Base-by-base conservation (phyloP, 1,284 basidiomycete species). In the Heimioporus retisporus region DNA sequence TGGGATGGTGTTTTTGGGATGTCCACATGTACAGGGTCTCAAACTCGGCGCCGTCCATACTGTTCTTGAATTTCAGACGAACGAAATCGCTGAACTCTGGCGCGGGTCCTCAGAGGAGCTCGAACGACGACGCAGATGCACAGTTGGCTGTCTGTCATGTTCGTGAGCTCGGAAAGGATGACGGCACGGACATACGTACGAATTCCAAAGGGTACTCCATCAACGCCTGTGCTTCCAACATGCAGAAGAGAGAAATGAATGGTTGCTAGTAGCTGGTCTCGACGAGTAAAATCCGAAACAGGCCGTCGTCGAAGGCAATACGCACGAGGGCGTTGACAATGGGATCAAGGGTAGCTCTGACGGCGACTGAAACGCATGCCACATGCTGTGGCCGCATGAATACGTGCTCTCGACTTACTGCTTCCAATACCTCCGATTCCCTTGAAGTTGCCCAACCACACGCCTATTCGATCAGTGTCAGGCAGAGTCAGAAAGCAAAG, bases 231-330 rank as follows among this genome's bases (percentile, higher is more conserved):
- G 89, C 81, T 44, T 89, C 88, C 46, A 92, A 88, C 82, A 94
- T 89, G 75, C 90, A 88, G 86, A 95, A 92, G 73, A 96, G 85
- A 25, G 93, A 94, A 72, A 96, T 88, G 85, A 96, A 93, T 15
- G 95, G 92, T 79, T 96, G 94, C n/a, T n/a, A n/a, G 83, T 96
- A 96, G 67, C 93, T 92, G 21, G 90, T 90, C 77, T 93, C 85
- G 66, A 93, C 81, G 67, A 95, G 83, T 75, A 91, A 83, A 75
- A 96, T 83, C 73, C 94, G 90, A 64, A 96, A 88, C 40, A 91
- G 89, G 79, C 93, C 91, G 60, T 87, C 88, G 69, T 90, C 88
- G 83, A 93, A 95, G 35, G 90, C 86, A 75, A 96, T 90, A 67
- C 88, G 88, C 75, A 92, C 86, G 61, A 96, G 85, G 25, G 92